A percentile compares a stretch with the other conserved stretches of the same genome.
phyloP scores from a whole-genome alignment of 495 filamentous ascomycete species.

The Daldinia loculata region DNA sequence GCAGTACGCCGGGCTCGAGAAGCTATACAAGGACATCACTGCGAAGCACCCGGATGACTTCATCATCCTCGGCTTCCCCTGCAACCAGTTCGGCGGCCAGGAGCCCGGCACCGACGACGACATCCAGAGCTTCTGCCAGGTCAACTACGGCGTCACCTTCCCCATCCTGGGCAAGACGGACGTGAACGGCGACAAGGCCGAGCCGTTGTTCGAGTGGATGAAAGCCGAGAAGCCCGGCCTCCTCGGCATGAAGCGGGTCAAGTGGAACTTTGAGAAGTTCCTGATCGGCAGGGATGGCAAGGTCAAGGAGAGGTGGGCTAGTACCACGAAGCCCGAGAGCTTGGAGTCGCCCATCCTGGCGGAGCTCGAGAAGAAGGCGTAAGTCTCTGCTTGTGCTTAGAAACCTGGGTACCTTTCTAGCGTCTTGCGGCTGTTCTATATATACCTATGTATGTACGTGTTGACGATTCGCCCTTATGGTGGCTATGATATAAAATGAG shows the following conservation, averaged over 20 bases:
- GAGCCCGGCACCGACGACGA: slow-evolving; percentile 90
- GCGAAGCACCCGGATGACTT: slow-evolving; percentile 76
- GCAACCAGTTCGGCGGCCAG: slow-evolving; percentile 95
- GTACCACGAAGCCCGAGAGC: slow-evolving; percentile 82
- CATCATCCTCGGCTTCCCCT: slow-evolving; percentile 91
- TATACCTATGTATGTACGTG: neutral
- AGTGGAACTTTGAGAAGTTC: slow-evolving; percentile 99
- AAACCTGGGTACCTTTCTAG: neutral
- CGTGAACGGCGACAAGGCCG: slow-evolving; percentile 86
- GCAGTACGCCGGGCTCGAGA: slow-evolving; percentile 93
- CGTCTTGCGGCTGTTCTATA: neutral
- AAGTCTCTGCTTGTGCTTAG: slow-evolving; percentile 30
- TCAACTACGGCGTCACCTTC: slow-evolving; percentile 96
- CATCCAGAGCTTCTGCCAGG: slow-evolving; percentile 89
- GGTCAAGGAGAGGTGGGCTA: slow-evolving; percentile 84
- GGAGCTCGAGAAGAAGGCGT: slow-evolving; percentile 57
- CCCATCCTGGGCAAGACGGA: slow-evolving; percentile 90
- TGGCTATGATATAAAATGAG: neutral
- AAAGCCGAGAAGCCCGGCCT: slow-evolving; percentile 86
- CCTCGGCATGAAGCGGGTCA: slow-evolving; percentile 84
- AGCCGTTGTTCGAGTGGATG: slow-evolving; percentile 86
- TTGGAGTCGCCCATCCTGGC: slow-evolving; percentile 77
- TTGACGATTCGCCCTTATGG: neutral
- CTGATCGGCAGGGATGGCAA: slow-evolving; percentile 84
- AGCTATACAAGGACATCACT: slow-evolving; percentile 81